These are phyloP conservation scores for Boletus pseudo-olivaceus DNA, from an alignment of 768 basidiomycete genomes.

Conservation along the genomic window DNA sequence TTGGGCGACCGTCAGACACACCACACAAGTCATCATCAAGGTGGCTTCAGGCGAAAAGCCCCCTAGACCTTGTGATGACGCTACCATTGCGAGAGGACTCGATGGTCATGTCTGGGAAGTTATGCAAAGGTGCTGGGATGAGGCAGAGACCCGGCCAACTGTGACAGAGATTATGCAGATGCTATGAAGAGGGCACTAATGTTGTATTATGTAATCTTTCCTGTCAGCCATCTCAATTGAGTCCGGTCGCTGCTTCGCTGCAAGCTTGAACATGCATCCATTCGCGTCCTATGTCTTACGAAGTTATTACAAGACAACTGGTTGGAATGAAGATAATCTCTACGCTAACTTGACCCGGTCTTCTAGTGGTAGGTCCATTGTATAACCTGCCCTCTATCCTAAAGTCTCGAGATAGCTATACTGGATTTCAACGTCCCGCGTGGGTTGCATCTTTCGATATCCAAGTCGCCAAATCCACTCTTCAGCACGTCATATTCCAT, in stretches of 20 bases:
- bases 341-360: slow-evolving; percentile 88
- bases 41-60: slow-evolving; percentile 43
- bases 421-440: slow-evolving; percentile 88
- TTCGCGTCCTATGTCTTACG: slow-evolving; percentile 86
- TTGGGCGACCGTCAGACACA: slow-evolving; percentile 47
- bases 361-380: slow-evolving; percentile 62
- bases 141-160: slow-evolving; percentile 36
- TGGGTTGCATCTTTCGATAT: slow-evolving; percentile 75
- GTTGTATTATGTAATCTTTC: slow-evolving; percentile 15
- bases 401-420: slow-evolving; percentile 51
- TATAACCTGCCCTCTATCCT: slow-evolving; percentile 3
- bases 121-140: slow-evolving; percentile 43
- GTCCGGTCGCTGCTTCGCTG: too few species aligned
- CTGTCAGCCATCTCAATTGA: neutral
- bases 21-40: slow-evolving; percentile 48
- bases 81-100: slow-evolving; percentile 39
- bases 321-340: slow-evolving; percentile 96
- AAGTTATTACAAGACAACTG: slow-evolving; percentile 86
- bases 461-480: slow-evolving; percentile 82
- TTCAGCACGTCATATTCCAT: slow-evolving; percentile 92
- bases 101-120: slow-evolving; percentile 46
- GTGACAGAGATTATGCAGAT: slow-evolving; percentile 35
- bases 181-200: slow-evolving; percentile 5
- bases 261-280: slow-evolving; percentile 61
- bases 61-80: slow-evolving; percentile 35